A percentile compares a stretch with the other conserved stretches of the same genome.
These are phyloP conservation scores for Phyllosticta citrichinensis DNA, from an alignment of 2,329 filamentous ascomycete genomes.

Conservation along the genomic window DNA sequence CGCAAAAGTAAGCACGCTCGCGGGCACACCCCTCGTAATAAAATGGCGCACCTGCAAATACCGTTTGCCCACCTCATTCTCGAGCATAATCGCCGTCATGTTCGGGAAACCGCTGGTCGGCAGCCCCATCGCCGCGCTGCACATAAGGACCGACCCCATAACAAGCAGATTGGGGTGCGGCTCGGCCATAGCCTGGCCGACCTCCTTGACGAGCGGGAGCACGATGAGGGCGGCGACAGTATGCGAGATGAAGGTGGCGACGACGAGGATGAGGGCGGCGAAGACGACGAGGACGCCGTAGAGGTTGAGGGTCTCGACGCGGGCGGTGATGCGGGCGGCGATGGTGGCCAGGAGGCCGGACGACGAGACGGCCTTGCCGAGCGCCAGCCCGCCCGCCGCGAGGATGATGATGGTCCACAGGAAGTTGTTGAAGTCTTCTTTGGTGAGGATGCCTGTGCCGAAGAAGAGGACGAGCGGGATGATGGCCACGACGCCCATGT, in stretches of 20 bases:
- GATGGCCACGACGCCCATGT: conserved; percentile 97
- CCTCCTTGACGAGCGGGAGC: conserved; percentile 76
- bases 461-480: conserved; percentile 95
- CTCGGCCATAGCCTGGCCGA: conserved; percentile 75
- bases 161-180: conserved; percentile 91
- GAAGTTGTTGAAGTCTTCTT: conserved; percentile 99
- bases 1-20: conserved; percentile 67
- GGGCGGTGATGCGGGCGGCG: conserved; percentile 61
- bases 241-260: conserved; percentile 96
- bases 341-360: conserved; percentile 88
- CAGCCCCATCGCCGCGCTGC: conserved; percentile 91
- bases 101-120: conserved; percentile 97
- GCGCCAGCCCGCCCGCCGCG: conserved; percentile 80
- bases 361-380: conserved; percentile 89
- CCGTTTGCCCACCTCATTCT: conserved; percentile 76
- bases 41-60: conserved; percentile 93
- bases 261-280: conserved; percentile 70
- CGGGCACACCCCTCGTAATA: conserved; percentile 82
- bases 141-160: conserved; percentile 94
- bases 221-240: conserved; percentile 95
- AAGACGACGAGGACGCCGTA: conserved; percentile 80
- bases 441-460: conserved; percentile 88
- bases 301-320: conserved; percentile 67
- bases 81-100: conserved; percentile 99
- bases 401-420: conserved; percentile 99